Evolutionary conservation across 2,329 filamentous ascomycete species (phyloP).

Genomic region (Fusarium annulatum): DNA sequence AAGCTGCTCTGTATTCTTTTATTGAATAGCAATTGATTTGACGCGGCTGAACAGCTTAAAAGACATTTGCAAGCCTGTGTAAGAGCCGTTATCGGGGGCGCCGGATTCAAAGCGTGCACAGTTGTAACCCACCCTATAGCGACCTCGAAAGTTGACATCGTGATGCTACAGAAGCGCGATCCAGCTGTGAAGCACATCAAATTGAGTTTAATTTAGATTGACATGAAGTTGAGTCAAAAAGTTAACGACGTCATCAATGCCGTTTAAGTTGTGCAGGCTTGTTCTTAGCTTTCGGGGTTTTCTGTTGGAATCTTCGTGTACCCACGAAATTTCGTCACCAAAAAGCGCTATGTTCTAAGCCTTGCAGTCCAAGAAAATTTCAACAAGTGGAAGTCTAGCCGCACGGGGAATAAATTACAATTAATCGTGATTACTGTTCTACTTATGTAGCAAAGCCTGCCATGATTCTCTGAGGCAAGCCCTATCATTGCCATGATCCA

Average conservation of each 20-base stretch:
- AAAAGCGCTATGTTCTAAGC: neutral
- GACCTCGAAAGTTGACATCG: no score
- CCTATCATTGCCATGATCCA: neutral
- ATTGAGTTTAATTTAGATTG: no score
- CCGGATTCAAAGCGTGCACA: neutral
- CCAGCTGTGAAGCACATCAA: accelerated
- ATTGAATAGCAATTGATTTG: neutral
- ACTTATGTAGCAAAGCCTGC: neutral
- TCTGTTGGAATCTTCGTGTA: neutral
- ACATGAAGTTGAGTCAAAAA: neutral
- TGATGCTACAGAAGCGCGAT: neutral
- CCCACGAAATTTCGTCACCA: neutral
- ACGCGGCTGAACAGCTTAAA: neutral
- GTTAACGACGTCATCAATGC: accelerated
- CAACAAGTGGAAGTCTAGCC: no score
- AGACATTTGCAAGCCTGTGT: neutral
- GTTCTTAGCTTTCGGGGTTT: neutral
- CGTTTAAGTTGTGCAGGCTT: neutral
- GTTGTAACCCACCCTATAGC: neutral
- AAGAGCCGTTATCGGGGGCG: no score
- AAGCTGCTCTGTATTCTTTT: neutral
- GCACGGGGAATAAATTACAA: neutral
- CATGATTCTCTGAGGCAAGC: neutral
- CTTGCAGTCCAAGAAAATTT: neutral
- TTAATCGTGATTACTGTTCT: neutral